Percentiles rank a stretch among this genome's conserved stretches.
These are phyloP conservation scores for Podaxis sp. DNA, from an alignment of 768 basidiomycete species.

Conservation along the genomic window DNA sequence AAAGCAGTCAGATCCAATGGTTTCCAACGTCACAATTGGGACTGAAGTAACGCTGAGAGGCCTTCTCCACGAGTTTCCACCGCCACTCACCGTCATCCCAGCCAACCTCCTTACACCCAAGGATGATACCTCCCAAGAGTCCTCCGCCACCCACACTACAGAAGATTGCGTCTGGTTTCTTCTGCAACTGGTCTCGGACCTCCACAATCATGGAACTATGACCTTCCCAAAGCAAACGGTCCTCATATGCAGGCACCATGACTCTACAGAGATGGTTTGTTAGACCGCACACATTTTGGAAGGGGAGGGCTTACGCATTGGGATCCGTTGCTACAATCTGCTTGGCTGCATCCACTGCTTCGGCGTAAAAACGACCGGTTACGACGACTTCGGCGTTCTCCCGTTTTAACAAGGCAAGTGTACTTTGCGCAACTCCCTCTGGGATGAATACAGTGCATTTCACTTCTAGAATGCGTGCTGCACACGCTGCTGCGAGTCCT, in stretches of 20 bases:
- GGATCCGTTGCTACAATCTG: slow-evolving; percentile 41
- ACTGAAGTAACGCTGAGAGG: slow-evolving; percentile 34
- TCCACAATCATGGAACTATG: slow-evolving; percentile 75
- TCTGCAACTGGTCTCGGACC: slow-evolving; percentile 51
- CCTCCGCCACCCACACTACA: slow-evolving; percentile 81
- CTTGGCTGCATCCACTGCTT: slow-evolving; percentile 54
- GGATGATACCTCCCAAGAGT: slow-evolving; percentile 65
- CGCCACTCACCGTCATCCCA: slow-evolving; percentile 68
- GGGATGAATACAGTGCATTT: slow-evolving; percentile 72
- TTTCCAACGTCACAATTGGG: slow-evolving; percentile 66
- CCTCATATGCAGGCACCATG: slow-evolving; percentile 71
- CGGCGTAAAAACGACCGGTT: slow-evolving; percentile 56
- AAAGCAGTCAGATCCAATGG: slow-evolving; percentile 73
- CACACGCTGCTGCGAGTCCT: slow-evolving; percentile 69
- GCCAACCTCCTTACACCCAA: slow-evolving; percentile 59
- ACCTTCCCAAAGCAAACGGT: slow-evolving; percentile 71
- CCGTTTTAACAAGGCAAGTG: slow-evolving; percentile 47
- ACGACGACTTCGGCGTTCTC: slow-evolving; percentile 60
- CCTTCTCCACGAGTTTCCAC: background rate
- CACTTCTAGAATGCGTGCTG: slow-evolving; percentile 52
- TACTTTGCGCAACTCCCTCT: slow-evolving; percentile 45
- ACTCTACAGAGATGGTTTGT: slow-evolving; percentile 40
- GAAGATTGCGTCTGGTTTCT: slow-evolving; percentile 68
- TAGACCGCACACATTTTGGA: background rate
- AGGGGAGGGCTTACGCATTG: slow-evolving; percentile 47